A percentile compares a stretch with the other conserved stretches of the same genome.
phyloP scores from a whole-genome alignment of 2,329 filamentous ascomycete species.

The Beauveria asiatica region DNA sequence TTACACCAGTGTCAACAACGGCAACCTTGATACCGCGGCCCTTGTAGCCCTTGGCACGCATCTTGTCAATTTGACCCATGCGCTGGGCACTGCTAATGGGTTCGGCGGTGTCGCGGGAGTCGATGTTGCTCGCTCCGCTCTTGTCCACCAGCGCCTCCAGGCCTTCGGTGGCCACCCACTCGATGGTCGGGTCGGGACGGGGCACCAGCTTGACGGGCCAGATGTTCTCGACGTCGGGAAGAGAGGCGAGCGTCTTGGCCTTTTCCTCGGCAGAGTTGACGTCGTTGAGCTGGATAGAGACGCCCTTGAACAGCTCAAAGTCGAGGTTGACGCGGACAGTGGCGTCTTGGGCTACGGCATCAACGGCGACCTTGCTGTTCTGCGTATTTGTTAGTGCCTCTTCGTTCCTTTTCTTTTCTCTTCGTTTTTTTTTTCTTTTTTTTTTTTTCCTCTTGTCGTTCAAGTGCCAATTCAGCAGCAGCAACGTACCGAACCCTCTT shows the following conservation, averaged over 20 bases:
- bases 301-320: slow-evolving; percentile 45
- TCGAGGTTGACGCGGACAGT: slow-evolving; percentile 39
- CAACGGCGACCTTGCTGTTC: slow-evolving; percentile 30
- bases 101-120: slow-evolving; percentile 15
- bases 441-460: too few relatives aligned
- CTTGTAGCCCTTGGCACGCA: slow-evolving; percentile 37
- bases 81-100: slow-evolving; percentile 37
- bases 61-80: slow-evolving; percentile 48
- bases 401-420: too few relatives aligned
- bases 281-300: slow-evolving; percentile 44
- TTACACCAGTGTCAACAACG: slow-evolving; percentile 46
- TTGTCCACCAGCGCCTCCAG: slow-evolving; percentile 3
- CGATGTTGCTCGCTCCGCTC: background rate
- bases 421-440: too few relatives aligned
- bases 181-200: slow-evolving; percentile 32
- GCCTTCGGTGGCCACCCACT: slow-evolving; percentile 31
- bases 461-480: background rate
- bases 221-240: slow-evolving; percentile 38
- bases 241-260: slow-evolving; percentile 30
- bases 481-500: slow-evolving; percentile 36
- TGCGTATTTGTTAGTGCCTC: background rate
- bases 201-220: slow-evolving; percentile 41
- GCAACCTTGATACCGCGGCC: slow-evolving; percentile 46
- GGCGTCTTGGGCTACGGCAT: slow-evolving; percentile 30
- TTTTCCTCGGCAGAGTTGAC: slow-evolving; percentile 34